Base-by-base conservation (phyloP, 495 filamentous ascomycete species). In the Neurospora sp. region DNA sequence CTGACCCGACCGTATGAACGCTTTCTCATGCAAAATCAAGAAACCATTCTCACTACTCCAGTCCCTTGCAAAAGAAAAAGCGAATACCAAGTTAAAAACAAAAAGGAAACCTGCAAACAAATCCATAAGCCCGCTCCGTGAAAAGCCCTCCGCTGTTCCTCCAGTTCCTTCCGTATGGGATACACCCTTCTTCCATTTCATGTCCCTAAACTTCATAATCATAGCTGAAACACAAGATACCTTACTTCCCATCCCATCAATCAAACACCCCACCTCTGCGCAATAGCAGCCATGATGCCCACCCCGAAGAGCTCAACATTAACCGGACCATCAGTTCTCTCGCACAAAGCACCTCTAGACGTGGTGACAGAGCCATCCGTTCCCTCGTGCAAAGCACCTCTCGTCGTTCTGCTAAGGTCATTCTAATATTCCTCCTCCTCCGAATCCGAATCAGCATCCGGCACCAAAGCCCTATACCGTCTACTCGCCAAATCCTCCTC, bases 401-500 rank as follows among this genome's bases (percentile, higher is more conserved):
- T 35, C 35, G 35, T 35, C 35, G 35, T 35, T 35, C 35, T 35
- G 35, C 0, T 35, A 35, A 35, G 35, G 7, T 35, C 54, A 31
- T 27, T 35, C 54, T 66, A 66, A 9, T 35, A 66, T 35, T 18
- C 54, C 31, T 66, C 48, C n/a, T 78, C 75, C 40, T 72, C 72
- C 59, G 81, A 83, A 41, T 85, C 84, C 75, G 75, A 69, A 71
- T 79, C 73, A 71, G 79, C 83, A 39, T 84, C 84, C 5, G 82
- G 81, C 74, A 85, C 71, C 16, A 86, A 74, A 0, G 83, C 84
- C 38, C 85, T 76, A 71, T 85, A 86, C 37, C 86, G 70, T 23
- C 87, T 77, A 46, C 75, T 83, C 0, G 84, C 83, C 71, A 98
- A 83, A 78, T 99, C 94, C 75, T 96, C 93, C 79, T 94, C 93